Base-by-base conservation (phyloP, 2,329 filamentous ascomycete species). In the Colletotrichum trifolii region DNA sequence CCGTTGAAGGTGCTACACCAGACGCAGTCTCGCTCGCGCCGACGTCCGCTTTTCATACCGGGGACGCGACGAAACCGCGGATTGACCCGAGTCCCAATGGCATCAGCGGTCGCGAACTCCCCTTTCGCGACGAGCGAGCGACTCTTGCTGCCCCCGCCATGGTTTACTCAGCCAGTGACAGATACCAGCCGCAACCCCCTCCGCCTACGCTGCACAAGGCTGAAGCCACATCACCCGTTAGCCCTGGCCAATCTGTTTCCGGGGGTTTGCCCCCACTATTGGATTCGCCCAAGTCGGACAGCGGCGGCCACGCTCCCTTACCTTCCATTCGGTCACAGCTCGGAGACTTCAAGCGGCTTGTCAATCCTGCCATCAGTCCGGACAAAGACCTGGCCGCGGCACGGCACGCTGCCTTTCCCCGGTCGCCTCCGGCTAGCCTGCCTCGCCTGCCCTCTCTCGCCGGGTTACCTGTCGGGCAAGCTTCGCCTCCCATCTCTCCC, bases 401-500 rank as follows among this genome's bases (percentile, higher is more conserved):
- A 69, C 50, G 66, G 69, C 73, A 71, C 33, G 60, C 61, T 39
- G 60, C 66, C 33, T 79, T 73, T 65, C 67, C 74, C 35, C 70
- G 73, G 38, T 80, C 80, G 7, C 77, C 81, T 12, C 74, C 79
- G 8, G 68, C 65, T 50, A 69, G 70, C 57, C 73, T 72, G 42
- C 72, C 69, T 54, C 76, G 70, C 64, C 76, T 74, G 67, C 72
- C 73, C 40, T 70, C 72, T 11, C 71, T 79, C 46, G 46, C 61
- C 6, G 59, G 56, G 10, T 40, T 68, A 2, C 49, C 65, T 17
- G 47, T 54, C 10, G 50, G 50, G 12, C 67, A 69, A 15, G 69
- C 68, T 2, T 80, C 84, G 17, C 82, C 85, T 10, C 83, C 84
- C 2, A 77, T 82, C 12, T 87, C 84, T 4, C 82, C 84, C 13